Conservation (phyloP, 1,284 basidiomycete species). For the Cutaneotrichosporon sp. region DNA sequence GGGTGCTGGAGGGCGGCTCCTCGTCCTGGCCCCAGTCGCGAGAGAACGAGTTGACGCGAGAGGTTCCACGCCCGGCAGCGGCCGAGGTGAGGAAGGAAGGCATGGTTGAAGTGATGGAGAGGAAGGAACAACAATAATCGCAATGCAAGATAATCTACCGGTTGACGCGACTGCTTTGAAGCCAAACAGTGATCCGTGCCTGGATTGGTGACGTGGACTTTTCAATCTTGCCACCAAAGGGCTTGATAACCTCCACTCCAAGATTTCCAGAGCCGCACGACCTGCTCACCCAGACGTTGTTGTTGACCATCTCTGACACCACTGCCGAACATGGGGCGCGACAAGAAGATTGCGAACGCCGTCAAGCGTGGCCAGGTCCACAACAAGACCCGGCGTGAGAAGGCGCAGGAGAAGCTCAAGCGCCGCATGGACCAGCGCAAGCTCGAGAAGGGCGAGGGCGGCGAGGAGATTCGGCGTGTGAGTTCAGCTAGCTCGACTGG, state of each 20-base stretch:
- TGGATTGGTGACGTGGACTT: slow-evolving; percentile 1
- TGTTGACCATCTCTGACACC: not conserved
- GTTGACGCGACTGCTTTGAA: slow-evolving; percentile 23
- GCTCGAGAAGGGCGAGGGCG: slow-evolving; percentile 46
- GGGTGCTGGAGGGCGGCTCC: slow-evolving; percentile 13
- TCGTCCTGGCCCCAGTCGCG: slow-evolving; percentile 46
- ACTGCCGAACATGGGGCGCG: slow-evolving; percentile 41
- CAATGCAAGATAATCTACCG: not conserved
- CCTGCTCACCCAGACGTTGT: not conserved
- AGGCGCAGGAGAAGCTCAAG: slow-evolving; percentile 77
- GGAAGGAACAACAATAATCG: no score
- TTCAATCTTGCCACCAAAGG: not conserved
- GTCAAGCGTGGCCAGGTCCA: slow-evolving; percentile 75
- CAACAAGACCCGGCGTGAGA: slow-evolving; percentile 74
- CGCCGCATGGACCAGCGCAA: slow-evolving; percentile 66
- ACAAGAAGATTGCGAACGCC: slow-evolving; percentile 72
- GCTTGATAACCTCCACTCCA: slow-evolving; percentile 7
- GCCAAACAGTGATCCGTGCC: not conserved
- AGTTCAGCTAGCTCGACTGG: slow-evolving; percentile 4
- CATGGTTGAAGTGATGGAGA: slow-evolving; percentile 18
- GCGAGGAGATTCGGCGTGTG: slow-evolving; percentile 44
- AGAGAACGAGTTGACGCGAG: slow-evolving; percentile 45
- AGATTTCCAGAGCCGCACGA: slow-evolving; percentile 7
- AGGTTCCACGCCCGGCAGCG: slow-evolving; percentile 16
- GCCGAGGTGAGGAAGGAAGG: slow-evolving; percentile 27